Percentiles rank a stretch among this genome's conserved stretches.
phyloP scores from a whole-genome alignment of 129 eudicot species.

The Pittosporum tobira region DNA sequence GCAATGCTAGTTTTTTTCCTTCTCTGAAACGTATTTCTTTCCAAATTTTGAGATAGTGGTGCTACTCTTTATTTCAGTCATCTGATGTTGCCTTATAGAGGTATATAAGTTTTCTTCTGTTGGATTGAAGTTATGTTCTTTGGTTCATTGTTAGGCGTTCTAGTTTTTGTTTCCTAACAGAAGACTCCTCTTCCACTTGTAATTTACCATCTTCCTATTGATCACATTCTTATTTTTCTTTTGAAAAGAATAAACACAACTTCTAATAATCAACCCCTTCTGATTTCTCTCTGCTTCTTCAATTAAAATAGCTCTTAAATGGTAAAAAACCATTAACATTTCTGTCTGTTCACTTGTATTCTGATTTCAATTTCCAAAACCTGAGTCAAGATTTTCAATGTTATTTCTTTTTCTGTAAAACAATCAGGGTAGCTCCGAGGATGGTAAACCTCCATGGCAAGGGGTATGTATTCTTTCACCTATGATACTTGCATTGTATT shows the following conservation, averaged over 20 bases:
- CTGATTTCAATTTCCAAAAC: neutral
- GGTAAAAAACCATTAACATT: too few species aligned
- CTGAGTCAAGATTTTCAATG: neutral
- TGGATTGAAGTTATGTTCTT: neutral
- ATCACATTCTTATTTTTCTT: too few species aligned
- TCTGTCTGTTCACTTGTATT: neutral
- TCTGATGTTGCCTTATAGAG: too few species aligned
- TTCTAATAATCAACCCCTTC: too few species aligned
- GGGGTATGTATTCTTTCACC: slow-evolving; percentile 33
- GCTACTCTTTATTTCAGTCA: neutral
- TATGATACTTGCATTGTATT: neutral
- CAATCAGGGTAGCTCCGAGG: slow-evolving; percentile 10
- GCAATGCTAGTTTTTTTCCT: neutral
- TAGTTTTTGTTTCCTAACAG: too few species aligned
- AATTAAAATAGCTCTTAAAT: too few species aligned
- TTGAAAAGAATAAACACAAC: too few species aligned
- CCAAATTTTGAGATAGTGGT: neutral
- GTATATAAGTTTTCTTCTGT: neutral
- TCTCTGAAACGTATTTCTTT: neutral
- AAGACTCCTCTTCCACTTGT: too few species aligned
- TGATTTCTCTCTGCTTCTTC: too few species aligned
- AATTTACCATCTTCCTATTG: too few species aligned
- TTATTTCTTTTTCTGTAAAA: neutral
- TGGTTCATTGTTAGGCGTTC: neutral
- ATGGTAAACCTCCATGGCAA: slow-evolving; percentile 59